Evolutionary conservation across 2,329 filamentous ascomycete genomes (phyloP).

Genomic region (Tolypocladium paradoxum): DNA sequence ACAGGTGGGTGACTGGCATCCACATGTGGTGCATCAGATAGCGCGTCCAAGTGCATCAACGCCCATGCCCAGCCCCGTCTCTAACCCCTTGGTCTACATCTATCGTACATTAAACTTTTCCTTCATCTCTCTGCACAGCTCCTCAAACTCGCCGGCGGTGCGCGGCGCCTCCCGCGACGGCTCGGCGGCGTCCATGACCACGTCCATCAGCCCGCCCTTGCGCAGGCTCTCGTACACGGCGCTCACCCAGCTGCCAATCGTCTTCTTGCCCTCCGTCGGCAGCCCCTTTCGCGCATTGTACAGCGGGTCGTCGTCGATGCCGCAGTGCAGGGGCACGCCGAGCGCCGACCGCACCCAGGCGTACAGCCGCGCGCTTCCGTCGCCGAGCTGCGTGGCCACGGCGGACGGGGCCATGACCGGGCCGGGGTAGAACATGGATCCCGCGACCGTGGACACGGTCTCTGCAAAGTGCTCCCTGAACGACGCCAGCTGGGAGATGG

Average conservation of each 20-base stretch:
- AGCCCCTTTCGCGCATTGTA: conserved; percentile 12
- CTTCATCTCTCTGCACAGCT: conserved; percentile 9
- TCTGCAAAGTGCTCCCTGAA: conserved; percentile 12
- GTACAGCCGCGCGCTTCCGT: conserved; percentile 19
- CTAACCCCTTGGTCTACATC: background rate
- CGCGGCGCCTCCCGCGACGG: conserved; percentile 8
- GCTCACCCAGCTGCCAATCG: conserved; percentile 6
- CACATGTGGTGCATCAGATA: no score
- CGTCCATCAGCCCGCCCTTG: conserved; percentile 13
- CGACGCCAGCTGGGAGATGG: conserved; percentile 11
- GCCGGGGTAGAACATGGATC: conserved; percentile 16
- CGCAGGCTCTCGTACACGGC: conserved; percentile 11
- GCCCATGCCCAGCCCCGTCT: background rate
- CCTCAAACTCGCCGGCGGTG: conserved; percentile 11
- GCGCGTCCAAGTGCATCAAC: no score
- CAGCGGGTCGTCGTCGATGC: conserved; percentile 19
- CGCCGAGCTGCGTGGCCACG: conserved; percentile 16
- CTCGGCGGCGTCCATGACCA: conserved; percentile 15
- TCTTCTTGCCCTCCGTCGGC: conserved; percentile 16
- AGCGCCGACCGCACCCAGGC: conserved; percentile 17
- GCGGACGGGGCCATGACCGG: conserved; percentile 9
- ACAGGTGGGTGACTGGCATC: no score
- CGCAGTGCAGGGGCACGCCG: conserved; percentile 17
- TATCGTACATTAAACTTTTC: background rate
- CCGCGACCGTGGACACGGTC: conserved; percentile 8